Evolutionary conservation across 2,329 filamentous ascomycete species (phyloP).

Genomic region (Penicillium sp.): DNA sequence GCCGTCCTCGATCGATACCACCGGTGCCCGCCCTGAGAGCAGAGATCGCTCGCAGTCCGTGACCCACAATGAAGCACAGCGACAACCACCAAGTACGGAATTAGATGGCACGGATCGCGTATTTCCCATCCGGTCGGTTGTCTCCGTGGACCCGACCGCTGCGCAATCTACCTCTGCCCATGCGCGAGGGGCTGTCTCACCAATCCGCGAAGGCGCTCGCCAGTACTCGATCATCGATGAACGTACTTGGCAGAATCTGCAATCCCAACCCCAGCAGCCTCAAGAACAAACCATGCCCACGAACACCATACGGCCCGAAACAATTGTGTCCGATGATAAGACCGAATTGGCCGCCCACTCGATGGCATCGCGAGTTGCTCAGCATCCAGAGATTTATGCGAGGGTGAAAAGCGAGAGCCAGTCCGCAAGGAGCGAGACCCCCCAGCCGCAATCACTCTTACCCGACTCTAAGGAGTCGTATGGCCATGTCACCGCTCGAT

Average conservation of each 20-base stretch:
- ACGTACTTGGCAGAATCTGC: slow-evolving; percentile 30
- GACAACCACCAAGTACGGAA: slow-evolving; percentile 9
- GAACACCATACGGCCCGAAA: slow-evolving; percentile 21
- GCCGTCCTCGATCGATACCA: not conserved
- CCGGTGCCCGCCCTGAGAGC: slow-evolving; percentile 3
- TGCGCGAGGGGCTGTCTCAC: slow-evolving; percentile 21
- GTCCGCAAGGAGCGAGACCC: slow-evolving; percentile 14
- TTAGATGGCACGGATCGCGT: slow-evolving; percentile 61
- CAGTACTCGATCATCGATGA: slow-evolving; percentile 37
- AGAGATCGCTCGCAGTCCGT: slow-evolving; percentile 27
- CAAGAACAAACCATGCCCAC: slow-evolving; percentile 16
- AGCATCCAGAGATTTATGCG: slow-evolving; percentile 28
- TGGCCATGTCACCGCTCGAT: slow-evolving; percentile 69
- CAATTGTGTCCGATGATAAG: slow-evolving; percentile 16
- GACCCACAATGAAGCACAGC: slow-evolving; percentile 11
- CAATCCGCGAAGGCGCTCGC: slow-evolving; percentile 29
- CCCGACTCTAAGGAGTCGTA: slow-evolving; percentile 39
- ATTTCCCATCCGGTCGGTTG: slow-evolving; percentile 79
- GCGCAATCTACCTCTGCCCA: slow-evolving; percentile 36
- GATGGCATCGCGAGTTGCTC: slow-evolving; percentile 22
- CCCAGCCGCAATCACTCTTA: slow-evolving; percentile 1
- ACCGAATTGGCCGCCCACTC: slow-evolving; percentile 27
- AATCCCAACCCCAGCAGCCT: slow-evolving; percentile 16
- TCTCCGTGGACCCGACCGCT: slow-evolving; percentile 66
- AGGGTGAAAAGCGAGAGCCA: slow-evolving; percentile 15